Conservation (phyloP, 2,329 filamentous ascomycete genomes). For the Nemania sp. region DNA sequence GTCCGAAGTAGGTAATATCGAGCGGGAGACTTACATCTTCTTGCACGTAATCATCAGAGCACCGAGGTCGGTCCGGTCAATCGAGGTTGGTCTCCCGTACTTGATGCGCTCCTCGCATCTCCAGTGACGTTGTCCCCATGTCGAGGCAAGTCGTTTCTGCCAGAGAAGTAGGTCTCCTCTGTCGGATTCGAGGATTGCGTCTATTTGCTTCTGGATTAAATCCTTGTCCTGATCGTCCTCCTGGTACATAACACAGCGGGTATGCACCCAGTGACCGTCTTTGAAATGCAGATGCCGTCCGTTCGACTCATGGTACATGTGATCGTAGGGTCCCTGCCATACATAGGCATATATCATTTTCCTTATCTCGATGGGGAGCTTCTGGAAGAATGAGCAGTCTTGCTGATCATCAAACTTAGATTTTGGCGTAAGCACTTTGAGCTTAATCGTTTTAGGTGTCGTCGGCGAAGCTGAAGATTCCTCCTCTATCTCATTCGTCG, state of each 20-base stretch:
- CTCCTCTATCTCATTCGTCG: conserved; percentile 17
- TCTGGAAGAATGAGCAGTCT: conserved; percentile 49
- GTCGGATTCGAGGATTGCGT: conserved; percentile 38
- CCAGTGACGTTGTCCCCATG: conserved; percentile 52
- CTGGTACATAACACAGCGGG: conserved; percentile 49
- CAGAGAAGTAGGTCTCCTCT: conserved; percentile 45
- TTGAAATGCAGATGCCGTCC: conserved; percentile 49
- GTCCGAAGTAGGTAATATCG: neutral
- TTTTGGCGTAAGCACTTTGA: conserved; percentile 3
- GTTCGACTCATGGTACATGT: conserved; percentile 45
- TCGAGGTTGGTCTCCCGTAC: conserved; percentile 40
- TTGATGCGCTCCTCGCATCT: conserved; percentile 49
- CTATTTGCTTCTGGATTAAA: conserved; percentile 49
- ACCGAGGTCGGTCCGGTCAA: conserved; percentile 46
- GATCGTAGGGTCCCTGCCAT: conserved; percentile 44
- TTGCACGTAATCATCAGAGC: conserved; percentile 50
- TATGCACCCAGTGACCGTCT: conserved; percentile 47
- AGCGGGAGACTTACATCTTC: conserved; percentile 47
- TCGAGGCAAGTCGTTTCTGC: conserved; percentile 47
- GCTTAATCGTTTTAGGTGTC: neutral
- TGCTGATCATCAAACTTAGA: conserved; percentile 41
- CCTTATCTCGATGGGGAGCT: conserved; percentile 52
- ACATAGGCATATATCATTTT: conserved; percentile 49
- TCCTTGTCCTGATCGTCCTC: conserved; percentile 46
- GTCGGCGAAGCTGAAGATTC: conserved; percentile 6